Percentiles rank a stretch among this genome's conserved stretches.
Evolutionary conservation across 306 rosid species (phyloP).

Genomic region (Citrullus amarus): DNA sequence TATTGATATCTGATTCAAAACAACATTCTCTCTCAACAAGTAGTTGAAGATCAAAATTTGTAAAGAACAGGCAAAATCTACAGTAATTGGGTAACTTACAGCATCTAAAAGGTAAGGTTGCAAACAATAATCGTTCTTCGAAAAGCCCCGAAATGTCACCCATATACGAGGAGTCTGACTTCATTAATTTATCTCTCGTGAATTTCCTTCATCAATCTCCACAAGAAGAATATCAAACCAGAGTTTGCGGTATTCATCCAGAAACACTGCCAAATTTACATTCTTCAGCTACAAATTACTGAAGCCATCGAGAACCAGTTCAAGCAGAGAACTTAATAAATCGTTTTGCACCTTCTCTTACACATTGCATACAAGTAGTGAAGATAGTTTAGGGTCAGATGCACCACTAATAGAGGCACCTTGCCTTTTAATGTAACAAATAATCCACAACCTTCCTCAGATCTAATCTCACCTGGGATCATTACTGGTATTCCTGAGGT

Average conservation of each 20-base stretch:
- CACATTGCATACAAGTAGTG: slow-evolving; percentile 47
- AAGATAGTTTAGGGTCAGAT: slow-evolving; percentile 57
- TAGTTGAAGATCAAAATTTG: not conserved
- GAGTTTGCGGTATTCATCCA: not conserved
- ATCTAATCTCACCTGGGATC: slow-evolving; percentile 66
- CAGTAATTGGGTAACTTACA: not conserved
- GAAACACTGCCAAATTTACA: not conserved
- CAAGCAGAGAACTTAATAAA: not conserved
- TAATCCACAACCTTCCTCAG: slow-evolving; percentile 48
- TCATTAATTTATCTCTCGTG: not conserved
- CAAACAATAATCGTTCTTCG: not conserved
- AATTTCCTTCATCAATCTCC: not conserved
- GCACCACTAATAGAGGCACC: slow-evolving; percentile 64
- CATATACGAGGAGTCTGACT: not conserved
- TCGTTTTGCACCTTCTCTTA: not conserved
- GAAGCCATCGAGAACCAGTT: not conserved
- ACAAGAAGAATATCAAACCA: not conserved
- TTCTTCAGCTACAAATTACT: not conserved
- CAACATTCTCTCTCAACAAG: not conserved
- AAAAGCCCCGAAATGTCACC: not conserved
- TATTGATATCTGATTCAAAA: not conserved
- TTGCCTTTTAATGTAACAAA: slow-evolving; percentile 38
- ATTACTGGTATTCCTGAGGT: slow-evolving; percentile 79
- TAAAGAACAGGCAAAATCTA: not conserved
- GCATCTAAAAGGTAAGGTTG: not conserved